Evolutionary conservation across 495 filamentous ascomycete species (phyloP), one percentile per base, ranked within the genome.

Genomic region (Lophiotrema nucula): DNA sequence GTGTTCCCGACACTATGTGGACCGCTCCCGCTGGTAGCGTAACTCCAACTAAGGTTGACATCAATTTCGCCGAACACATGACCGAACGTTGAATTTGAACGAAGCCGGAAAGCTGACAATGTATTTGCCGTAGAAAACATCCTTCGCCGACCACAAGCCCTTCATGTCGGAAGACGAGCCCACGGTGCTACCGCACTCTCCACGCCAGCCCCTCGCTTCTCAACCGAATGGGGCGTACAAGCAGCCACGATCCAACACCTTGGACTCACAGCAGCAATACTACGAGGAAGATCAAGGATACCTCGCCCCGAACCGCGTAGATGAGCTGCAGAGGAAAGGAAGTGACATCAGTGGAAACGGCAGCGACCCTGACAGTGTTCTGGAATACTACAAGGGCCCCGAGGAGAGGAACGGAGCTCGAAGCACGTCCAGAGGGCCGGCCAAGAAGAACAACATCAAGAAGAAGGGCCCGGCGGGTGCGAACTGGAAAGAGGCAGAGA

Each of bases 281-380:
- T 53, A 63, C 47, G 56, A 55, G 4, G 52, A 62, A 38, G 68
- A 56, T 2, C 69, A 43, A 18, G 56, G 43, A 16, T 39, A 66
- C 22, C 44, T 58, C 19, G 58, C 41, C 16, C 58, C 63, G 43
- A 58, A 28, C 37, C 46, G 49, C 26, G 58, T 66, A 3, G 50
- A 66, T 22, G 68, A 70, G 26, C 68, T 76, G 39, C 69, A 65
- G 35, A 62, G 67, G 18, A 76, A 76, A 51, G 60, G 66, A 26
- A 80, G 74, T 47, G 51, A 82, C 38, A 67, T 72, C 44, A 84
- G 80, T 53, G 77, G 79, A 35, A 76, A 70, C 54, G 79, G 76
- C 49, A 84, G 77, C 56, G 82, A 82, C 46, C 69, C 76, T 37
- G 80, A 83, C 55, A 85, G 76, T 69, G 57, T 80, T 26, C 68